These are phyloP conservation scores for Neonectria faginata DNA, from an alignment of 2,329 filamentous ascomycete species.

Conservation along the genomic window DNA sequence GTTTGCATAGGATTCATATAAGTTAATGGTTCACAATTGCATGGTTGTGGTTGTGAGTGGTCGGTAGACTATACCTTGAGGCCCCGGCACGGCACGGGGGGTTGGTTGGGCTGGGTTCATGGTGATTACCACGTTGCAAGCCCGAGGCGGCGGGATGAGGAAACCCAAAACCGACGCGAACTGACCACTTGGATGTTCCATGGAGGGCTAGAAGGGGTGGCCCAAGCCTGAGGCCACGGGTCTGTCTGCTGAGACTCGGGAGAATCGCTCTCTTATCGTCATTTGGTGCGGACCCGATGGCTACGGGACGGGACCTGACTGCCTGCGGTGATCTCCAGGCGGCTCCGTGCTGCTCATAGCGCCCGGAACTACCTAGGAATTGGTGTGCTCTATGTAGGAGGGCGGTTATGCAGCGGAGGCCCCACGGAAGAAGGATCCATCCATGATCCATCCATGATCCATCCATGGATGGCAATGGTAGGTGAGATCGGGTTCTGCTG, in stretches of 20 bases:
- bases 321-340: neutral
- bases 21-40: neutral
- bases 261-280: neutral
- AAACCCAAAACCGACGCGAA: conserved; percentile 16
- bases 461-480: neutral
- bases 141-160: conserved; percentile 10
- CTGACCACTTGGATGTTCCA: conserved; percentile 9
- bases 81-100: neutral
- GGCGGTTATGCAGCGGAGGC: neutral
- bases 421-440: neutral
- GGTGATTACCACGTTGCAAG: conserved; percentile 1
- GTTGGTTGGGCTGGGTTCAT: neutral
- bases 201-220: conserved; percentile 8
- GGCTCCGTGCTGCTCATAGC: neutral
- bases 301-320: neutral
- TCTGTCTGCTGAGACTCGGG: conserved; percentile 5
- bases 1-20: neutral
- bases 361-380: neutral
- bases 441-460: too few species aligned
- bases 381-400: neutral
- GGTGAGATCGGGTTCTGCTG: neutral
- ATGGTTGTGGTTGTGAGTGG: neutral
- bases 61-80: neutral
- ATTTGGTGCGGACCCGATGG: neutral
- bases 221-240: conserved; percentile 7